These are phyloP conservation scores for Chaetomium cochliodes DNA, from an alignment of 495 filamentous ascomycete species.

Conservation along the genomic window DNA sequence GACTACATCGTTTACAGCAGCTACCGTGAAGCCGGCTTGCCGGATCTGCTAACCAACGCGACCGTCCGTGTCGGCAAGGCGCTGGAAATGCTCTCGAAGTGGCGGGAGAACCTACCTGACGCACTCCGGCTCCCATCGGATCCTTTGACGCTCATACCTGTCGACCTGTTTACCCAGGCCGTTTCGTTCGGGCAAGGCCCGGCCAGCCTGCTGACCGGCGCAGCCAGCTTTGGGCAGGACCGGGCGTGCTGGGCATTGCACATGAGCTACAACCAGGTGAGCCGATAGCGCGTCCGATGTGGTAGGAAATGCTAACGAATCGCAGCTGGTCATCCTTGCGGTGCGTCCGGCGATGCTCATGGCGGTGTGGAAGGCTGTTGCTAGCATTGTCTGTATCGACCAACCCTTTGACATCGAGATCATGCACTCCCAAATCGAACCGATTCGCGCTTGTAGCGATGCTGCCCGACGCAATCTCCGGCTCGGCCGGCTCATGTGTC, in stretches of 20 bases:
- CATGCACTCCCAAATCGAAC: constrained; percentile 21
- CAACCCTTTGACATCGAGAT: constrained; percentile 24
- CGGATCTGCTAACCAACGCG: constrained; percentile 9
- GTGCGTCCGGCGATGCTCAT: constrained; percentile 43
- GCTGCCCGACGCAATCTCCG: constrained; percentile 38
- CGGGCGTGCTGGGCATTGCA: constrained; percentile 39
- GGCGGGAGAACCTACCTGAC: constrained; percentile 28
- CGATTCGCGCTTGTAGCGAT: constrained; percentile 34
- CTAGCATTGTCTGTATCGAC: constrained; percentile 24
- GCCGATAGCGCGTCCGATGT: background rate
- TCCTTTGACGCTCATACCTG: constrained; percentile 15
- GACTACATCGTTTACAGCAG: constrained; percentile 41
- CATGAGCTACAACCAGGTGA: constrained; percentile 46
- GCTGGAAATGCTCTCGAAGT: constrained; percentile 29
- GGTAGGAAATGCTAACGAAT: background rate
- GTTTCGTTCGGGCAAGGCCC: constrained; percentile 4
- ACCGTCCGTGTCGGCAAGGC: constrained; percentile 26
- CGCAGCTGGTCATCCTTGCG: constrained; percentile 41
- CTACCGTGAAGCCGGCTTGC: constrained; percentile 29
- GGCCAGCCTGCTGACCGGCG: constrained; percentile 20
- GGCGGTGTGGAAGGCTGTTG: constrained; percentile 41
- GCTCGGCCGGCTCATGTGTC: constrained; percentile 33
- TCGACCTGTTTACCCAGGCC: constrained; percentile 15
- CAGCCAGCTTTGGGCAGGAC: constrained; percentile 26
- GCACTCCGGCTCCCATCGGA: constrained; percentile 9